Base-by-base conservation (phyloP, 805 yeast species). In the Candida vaughaniae region DNA sequence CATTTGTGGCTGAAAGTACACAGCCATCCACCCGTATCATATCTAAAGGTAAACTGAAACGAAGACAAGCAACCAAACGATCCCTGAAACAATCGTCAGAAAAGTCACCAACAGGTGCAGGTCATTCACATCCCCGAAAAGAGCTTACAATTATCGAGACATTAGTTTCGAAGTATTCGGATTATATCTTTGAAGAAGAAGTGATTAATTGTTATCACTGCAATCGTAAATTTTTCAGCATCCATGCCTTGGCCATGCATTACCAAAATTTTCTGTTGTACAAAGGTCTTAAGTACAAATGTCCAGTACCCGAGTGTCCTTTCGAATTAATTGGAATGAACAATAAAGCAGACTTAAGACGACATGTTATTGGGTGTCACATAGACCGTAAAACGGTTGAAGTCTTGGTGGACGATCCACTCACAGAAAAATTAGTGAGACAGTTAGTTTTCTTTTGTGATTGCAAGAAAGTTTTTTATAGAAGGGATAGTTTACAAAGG, bases 251-350 rank as follows among this genome's bases (percentile, higher is more conserved):
- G 22, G 48, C 52, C 1, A 30, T 38, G 3, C 64, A 57, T 34
- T 48, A 47, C 31, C 58, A 57, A 19, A 31, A 43, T 16, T 35
- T 38, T 25, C 39, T 48, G 20, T 28, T 53, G 5, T 41, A 42
- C 16, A 42, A 51, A 11, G 8, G 36, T 8, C 48, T 40, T n/a
- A 39, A 36, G 22, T 45, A 39, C 35, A 43, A 47, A 17, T 62
- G 69, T 42, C 65, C 65, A 1, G 52, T 58, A 1, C 34, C 42
- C 10, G 43, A 46, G 10, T 62, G 69, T 30, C 64, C 66, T 3
- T 55, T 58, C 51, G 44, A 46, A 25, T 32, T 55, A 2, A 51
- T 62, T 27, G 67, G 66, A 1, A 54, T 53, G 31, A 49, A 51
- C 25, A 56, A 60, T 30, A 60, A 54, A 33, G 56, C 56, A 3